phyloP scores from a whole-genome alignment of 2,329 filamentous ascomycete genomes.

The Sporothrix pseudoabietina region DNA sequence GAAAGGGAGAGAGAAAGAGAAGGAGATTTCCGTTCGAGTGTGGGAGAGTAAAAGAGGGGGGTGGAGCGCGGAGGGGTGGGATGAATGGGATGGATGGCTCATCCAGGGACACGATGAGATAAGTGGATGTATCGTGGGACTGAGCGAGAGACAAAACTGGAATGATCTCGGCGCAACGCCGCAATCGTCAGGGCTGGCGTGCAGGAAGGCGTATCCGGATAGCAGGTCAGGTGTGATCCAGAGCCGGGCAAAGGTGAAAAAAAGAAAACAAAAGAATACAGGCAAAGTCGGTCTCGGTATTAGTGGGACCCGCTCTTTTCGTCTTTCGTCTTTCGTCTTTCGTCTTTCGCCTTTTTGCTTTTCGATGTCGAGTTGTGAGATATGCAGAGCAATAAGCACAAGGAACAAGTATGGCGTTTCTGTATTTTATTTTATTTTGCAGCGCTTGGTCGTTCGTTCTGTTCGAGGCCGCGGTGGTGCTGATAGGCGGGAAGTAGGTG shows the following conservation, averaged over 20 bases:
- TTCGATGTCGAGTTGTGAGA: constrained; percentile 8
- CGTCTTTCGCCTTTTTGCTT: constrained; percentile 4
- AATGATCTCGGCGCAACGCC: constrained; percentile 17
- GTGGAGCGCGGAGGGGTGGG: background rate
- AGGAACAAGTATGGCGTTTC: background rate
- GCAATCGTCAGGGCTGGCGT: constrained; percentile 24
- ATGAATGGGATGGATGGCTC: constrained; percentile 12
- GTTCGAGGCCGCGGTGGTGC: background rate
- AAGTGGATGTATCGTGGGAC: constrained; percentile 18
- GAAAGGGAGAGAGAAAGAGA: background rate
- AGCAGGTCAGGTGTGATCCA: background rate
- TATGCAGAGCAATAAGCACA: background rate
- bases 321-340: background rate
- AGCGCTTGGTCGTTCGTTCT: background rate
- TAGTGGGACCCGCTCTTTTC: constrained; percentile 19
- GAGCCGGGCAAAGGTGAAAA: background rate
- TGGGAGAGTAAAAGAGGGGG: background rate
- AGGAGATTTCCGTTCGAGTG: background rate
- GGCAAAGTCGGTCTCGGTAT: constrained; percentile 21
- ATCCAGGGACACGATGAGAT: constrained; percentile 28
- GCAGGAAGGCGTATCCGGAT: constrained; percentile 7
- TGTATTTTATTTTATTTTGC: background rate
- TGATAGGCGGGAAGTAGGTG: constrained; percentile 18
- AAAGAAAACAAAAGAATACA: constrained; percentile 19
- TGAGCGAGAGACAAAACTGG: constrained; percentile 23